Evolutionary conservation across 306 rosid genomes (phyloP), one percentile per base, ranked within the genome.

Genomic region (Trichosanthes truncata): DNA sequence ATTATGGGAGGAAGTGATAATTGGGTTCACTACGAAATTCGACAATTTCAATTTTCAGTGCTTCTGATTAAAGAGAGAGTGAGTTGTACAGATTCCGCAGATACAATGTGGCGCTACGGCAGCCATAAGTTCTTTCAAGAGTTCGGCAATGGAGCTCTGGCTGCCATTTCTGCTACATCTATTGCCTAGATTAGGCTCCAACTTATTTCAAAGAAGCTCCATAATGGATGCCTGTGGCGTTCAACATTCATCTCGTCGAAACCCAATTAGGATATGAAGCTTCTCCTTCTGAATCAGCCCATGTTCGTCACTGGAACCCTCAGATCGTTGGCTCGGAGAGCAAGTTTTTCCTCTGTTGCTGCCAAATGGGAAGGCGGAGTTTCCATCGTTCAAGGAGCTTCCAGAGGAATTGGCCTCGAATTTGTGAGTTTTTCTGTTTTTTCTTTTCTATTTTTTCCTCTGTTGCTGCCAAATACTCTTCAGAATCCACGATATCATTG

Each of bases 321-420:
- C 40, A 78, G 80, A 52, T 23, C 83, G 20, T 26, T 62, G 17
- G 33, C 46, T 46, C 78, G 41, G 51, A 80, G 74, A 46, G 83
- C 84, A 26, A 80, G 51, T 14, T 35, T 81, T 79, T 85, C 88
- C 82, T 84, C 82, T 68, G 63, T 84, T 66, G 33, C 78, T 68
- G 67, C 68, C 41, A 86, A 84, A 80, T 80, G 82, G 88, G 89
- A 84, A 84, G 85, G 87, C 40, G 91, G 89, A 82, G 74, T 88
- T 88, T 88, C 91, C 36, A 84, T 86, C 85, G 88, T 86, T 26
- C 89, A 88, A 76, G 87, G 89, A 12, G 88, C 91, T 80, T 88
- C 91, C 55, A 80, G 89, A 86, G 88, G 86, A 82, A 86, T 88
- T 40, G 91, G 91, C 80, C 86, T 86, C 81, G 76, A 88, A 82